Evolutionary conservation across 345 rosid genomes (phyloP), one percentile per base, ranked within the genome.

Genomic region (Geranium rotundifolium): DNA sequence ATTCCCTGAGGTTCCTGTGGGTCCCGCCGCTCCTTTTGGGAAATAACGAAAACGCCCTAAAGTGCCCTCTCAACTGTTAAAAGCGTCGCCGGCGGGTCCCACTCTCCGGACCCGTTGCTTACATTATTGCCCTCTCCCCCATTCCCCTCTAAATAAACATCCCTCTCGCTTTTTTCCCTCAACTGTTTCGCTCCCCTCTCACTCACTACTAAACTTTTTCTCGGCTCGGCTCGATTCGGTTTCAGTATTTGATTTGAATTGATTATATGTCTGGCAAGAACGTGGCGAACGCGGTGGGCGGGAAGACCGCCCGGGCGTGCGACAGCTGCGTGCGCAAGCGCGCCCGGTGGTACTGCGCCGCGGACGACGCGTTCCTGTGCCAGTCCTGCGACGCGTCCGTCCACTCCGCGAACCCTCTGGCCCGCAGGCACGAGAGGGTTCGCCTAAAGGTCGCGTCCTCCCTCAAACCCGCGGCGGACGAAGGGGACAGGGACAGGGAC

Each of bases 361-460:
- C 99, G 0, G 99, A 93, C 65, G 99, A 93, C 72, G 99, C 99
- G 17, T 92, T 92, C 61, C 95, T 93, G 56, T 93, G 99, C 78
- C 97, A 89, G 67, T 67, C 79, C 19, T 93, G 99, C 59, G 99
- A 93, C 62, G 72, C 81, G 23, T 77, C 82, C 4, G 95, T 90
- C 17, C 99, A 93, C 74, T 87, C 97, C 4, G 96, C 99, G 1
- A 93, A 93, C 63, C 82, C 82, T 9, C 75, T 93, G 0, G 99
- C 99, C 9, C 83, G 90, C 19, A 71, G 97, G 29, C 99, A 93
- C 59, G 86, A 85, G 71, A 76, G 97, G 62, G 90, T 89, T 55
- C 91, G 88, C 10, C 69, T 93, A 61, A 89, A 85, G 76, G 69
- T 82, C 2, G 73, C 86, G 0, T 80, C 92, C 2, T 57, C 63